Evolutionary conservation across 1,284 basidiomycete species (phyloP), one percentile per base, ranked within the genome.

Genomic region (Ustilago cynodontis): DNA sequence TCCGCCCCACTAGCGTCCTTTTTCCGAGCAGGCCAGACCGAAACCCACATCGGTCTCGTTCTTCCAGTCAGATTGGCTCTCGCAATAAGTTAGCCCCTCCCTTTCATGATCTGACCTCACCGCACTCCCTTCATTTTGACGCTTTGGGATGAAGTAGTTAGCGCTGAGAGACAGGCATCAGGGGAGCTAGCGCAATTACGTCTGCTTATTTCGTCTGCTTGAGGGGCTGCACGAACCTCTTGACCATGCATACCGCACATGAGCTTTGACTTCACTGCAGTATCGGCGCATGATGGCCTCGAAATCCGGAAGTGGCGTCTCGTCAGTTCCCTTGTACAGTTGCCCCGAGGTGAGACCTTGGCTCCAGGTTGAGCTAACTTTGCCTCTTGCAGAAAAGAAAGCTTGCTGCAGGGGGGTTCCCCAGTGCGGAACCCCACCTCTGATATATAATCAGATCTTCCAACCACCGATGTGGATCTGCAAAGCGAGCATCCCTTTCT

Each of bases 1-100:
- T 49, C 47, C 47, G 47, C 47, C 47, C 5, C 47, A 49, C 47
- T 49, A 49, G 47, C 47, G 47, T 28, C 47, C 13, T 49, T 49
- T 49, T 43, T 43, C 6, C 18, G n/a, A 20, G 8, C n/a, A 20
- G 41, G 20, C 20, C 18, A 20, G 41, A 24, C n/a, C 22, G 14
- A 29, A 3, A 13, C 18, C 47, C 22, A 49, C 13, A 26, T 49
- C 47, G 24, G 47, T n/a, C 28, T 49, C 26, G 24, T 28, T 20
- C 41, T 43, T 20, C 41, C 41, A n/a, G 41, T 22, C n/a, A 43
- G 41, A 43, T 43, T n/a, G 41, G 20, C 41, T 43, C 7, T 43
- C 41, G n/a, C n/a, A n/a, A n/a, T 11, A 20, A 20, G 8, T 20
- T 43, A 8, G 7, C 41, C 41, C 11, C 4, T 20, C 41, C 35